Percentiles rank a stretch among this genome's conserved stretches.
Conservation (phyloP, 78 protist genomes). For the Dictyostelium intermedium region DNA sequence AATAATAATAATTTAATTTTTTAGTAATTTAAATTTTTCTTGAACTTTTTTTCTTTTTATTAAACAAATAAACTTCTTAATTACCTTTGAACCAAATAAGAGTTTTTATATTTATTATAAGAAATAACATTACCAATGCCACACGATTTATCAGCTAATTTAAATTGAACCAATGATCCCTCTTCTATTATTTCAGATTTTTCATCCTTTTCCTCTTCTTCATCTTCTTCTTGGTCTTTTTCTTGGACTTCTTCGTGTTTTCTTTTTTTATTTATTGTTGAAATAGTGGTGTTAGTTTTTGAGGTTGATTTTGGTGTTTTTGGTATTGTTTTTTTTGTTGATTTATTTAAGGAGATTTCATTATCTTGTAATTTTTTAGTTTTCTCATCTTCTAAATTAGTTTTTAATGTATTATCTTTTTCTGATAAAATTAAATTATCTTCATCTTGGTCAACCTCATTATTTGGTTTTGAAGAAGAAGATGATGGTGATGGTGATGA, state of each 20-base stretch:
- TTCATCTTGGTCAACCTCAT: not conserved
- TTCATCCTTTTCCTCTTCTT: not conserved
- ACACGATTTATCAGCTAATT: not conserved
- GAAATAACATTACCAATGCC: not conserved
- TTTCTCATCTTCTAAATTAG: not conserved
- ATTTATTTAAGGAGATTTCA: not conserved
- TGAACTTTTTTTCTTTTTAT: too few relatives aligned
- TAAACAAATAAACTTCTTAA: not conserved
- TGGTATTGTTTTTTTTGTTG: not conserved
- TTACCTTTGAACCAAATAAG: not conserved
- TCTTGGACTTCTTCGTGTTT: not conserved
- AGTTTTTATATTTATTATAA: too few relatives aligned
- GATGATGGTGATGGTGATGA: not conserved
- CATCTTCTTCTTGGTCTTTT: not conserved
- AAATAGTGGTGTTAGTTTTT: not conserved
- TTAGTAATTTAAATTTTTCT: too few relatives aligned
- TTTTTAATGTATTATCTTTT: too few relatives aligned
- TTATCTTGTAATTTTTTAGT: not conserved
- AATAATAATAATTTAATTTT: too few relatives aligned
- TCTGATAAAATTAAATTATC: too few relatives aligned
- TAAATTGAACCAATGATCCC: not conserved
- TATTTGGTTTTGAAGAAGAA: too few relatives aligned
- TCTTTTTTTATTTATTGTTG: not conserved
- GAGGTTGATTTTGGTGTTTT: not conserved
- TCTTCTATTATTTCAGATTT: not conserved